Conservation (phyloP, 2,329 filamentous ascomycete genomes). For the Fusarium pseudonygamai region DNA sequence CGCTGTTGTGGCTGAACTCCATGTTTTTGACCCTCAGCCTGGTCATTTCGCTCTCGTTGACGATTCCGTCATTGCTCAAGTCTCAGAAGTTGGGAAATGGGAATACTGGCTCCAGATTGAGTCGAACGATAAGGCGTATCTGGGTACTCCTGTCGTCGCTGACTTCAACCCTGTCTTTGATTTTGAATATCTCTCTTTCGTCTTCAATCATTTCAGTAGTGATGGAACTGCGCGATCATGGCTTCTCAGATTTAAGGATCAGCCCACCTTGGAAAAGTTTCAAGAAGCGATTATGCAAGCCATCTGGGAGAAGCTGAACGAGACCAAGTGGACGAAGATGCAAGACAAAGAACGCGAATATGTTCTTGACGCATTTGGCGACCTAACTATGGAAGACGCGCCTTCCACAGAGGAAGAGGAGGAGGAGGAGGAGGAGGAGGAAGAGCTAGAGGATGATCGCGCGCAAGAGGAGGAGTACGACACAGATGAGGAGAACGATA, state of each 20-base stretch:
- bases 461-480: conserved; percentile 76
- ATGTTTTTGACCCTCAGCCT: conserved; percentile 90
- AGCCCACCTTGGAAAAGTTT: conserved; percentile 81
- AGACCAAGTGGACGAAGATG: conserved; percentile 92
- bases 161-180: conserved; percentile 99
- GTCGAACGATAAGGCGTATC: conserved; percentile 80
- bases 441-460: conserved; percentile 69
- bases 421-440: conserved; percentile 63
- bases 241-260: conserved; percentile 91
- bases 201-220: conserved; percentile 94
- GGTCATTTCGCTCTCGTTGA: conserved; percentile 88
- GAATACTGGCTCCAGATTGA: conserved; percentile 94
- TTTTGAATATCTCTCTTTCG: conserved; percentile 98
- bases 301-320: conserved; percentile 94
- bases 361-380: conserved; percentile 93
- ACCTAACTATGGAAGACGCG: conserved; percentile 89
- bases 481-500: conserved; percentile 76
- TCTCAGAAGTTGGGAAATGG: conserved; percentile 90
- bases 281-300: conserved; percentile 95
- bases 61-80: conserved; percentile 75
- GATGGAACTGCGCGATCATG: conserved; percentile 95
- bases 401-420: conserved; percentile 55
- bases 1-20: conserved; percentile 82
- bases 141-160: conserved; percentile 84
- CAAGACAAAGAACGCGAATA: conserved; percentile 95